These are phyloP conservation scores for Leccinum longicurvipes DNA, from an alignment of 768 basidiomycete genomes.

Conservation along the genomic window DNA sequence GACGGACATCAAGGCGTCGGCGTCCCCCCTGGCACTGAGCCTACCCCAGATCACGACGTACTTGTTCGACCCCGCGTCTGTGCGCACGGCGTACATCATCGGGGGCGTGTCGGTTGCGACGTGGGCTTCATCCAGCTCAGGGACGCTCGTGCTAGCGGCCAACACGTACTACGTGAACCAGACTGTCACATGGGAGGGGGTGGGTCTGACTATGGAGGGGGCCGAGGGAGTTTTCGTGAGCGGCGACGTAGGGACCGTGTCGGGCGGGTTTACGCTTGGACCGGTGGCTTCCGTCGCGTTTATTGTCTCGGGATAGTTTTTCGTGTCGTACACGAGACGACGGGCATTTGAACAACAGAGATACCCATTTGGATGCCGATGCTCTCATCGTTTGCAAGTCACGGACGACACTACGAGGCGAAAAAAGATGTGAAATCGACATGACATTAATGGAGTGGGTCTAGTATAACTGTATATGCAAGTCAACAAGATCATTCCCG, in stretches of 20 bases:
- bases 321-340: no score
- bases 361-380: no score
- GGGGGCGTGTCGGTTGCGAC: slow-evolving; percentile 46
- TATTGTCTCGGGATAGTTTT: no score
- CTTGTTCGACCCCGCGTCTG: slow-evolving; percentile 41
- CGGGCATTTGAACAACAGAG: no score
- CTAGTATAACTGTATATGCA: not conserved
- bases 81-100: slow-evolving; percentile 38
- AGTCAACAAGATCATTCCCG: not conserved
- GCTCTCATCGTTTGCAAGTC: no score
- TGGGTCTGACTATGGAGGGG: slow-evolving; percentile 25
- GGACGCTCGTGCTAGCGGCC: slow-evolving; percentile 47
- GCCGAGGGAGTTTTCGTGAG: slow-evolving; percentile 6
- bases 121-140: slow-evolving; percentile 41
- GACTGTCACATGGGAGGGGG: slow-evolving; percentile 31
- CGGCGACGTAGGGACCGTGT: slow-evolving; percentile 5
- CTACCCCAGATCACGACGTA: slow-evolving; percentile 45
- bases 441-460: not conserved
- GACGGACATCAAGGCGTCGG: slow-evolving; percentile 48
- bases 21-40: slow-evolving; percentile 46
- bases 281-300: slow-evolving; percentile 23
- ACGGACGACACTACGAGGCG: no score
- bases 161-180: slow-evolving; percentile 46
- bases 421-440: not conserved
- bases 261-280: slow-evolving; percentile 18